Percentiles rank a stretch among this genome's conserved stretches.
Conservation (phyloP, 352 stramenopile genomes). For the Globisporangium nagaii region DNA sequence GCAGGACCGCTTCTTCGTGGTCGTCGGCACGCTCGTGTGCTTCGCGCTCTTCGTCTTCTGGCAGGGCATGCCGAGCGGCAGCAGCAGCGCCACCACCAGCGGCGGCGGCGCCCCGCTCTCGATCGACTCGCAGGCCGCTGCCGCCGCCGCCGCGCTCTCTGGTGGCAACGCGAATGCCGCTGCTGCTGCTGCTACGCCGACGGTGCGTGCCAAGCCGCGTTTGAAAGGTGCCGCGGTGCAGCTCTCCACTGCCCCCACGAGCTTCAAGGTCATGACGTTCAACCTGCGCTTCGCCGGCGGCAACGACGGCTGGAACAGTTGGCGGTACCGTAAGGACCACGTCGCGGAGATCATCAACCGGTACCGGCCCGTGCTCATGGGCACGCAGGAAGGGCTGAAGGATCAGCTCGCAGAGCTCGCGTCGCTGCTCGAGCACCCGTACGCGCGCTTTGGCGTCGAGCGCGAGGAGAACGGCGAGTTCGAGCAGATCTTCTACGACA, state of each 20-base stretch:
- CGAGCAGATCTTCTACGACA: slow-evolving; percentile 81
- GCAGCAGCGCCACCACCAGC: background rate
- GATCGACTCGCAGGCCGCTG: slow-evolving; percentile 30
- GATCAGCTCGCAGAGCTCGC: slow-evolving; percentile 56
- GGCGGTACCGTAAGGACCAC: slow-evolving; percentile 66
- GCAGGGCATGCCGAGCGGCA: slow-evolving; percentile 24
- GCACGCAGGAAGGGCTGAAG: slow-evolving; percentile 71
- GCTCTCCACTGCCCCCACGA: slow-evolving; percentile 31
- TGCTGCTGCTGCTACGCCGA: background rate
- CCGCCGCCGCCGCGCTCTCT: slow-evolving; percentile 22
- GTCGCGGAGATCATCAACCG: slow-evolving; percentile 70
- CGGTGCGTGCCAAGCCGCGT: slow-evolving; percentile 14
- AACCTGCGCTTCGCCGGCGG: slow-evolving; percentile 69
- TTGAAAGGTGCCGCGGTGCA: slow-evolving; percentile 31
- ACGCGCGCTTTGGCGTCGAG: slow-evolving; percentile 70
- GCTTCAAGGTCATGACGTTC: slow-evolving; percentile 81
- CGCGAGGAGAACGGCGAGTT: slow-evolving; percentile 69
- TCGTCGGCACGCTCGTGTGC: slow-evolving; percentile 60
- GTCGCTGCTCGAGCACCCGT: slow-evolving; percentile 44
- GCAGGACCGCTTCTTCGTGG: slow-evolving; percentile 52
- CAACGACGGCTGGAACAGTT: slow-evolving; percentile 61
- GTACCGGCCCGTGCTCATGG: slow-evolving; percentile 67
- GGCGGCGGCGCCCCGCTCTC: slow-evolving; percentile 5
- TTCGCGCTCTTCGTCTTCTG: slow-evolving; percentile 61
- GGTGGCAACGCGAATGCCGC: slow-evolving; percentile 6